Evolutionary conservation across 768 basidiomycete species (phyloP).

Genomic region (Guyanaporus albipodus): DNA sequence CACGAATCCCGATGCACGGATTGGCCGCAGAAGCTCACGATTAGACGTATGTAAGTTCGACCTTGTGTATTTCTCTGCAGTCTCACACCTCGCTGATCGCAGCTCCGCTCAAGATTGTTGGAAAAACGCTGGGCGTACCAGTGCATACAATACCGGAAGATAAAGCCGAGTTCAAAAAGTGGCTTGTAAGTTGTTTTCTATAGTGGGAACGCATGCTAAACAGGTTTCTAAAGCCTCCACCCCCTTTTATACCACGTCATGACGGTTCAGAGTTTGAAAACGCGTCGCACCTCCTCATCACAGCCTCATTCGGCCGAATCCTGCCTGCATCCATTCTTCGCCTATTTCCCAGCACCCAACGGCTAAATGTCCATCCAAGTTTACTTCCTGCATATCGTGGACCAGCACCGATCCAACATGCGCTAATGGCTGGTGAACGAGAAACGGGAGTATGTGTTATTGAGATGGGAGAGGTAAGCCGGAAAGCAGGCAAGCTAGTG

Average conservation of each 20-base stretch:
- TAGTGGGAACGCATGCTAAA: neutral
- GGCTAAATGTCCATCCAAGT: conserved; percentile 89
- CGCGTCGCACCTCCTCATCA: conserved; percentile 60
- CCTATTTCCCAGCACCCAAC: conserved; percentile 52
- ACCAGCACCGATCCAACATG: conserved; percentile 85
- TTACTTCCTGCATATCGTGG: conserved; percentile 85
- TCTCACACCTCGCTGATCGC: conserved; percentile 1
- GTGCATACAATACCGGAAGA: conserved; percentile 59
- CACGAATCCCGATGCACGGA: conserved; percentile 64
- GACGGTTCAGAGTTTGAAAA: conserved; percentile 20
- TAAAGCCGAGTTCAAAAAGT: conserved; percentile 57
- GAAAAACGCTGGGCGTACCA: conserved; percentile 48
- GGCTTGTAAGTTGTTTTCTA: conserved; percentile 46
- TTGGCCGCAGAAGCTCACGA: conserved; percentile 57
- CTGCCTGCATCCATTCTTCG: conserved; percentile 59
- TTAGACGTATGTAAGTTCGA: conserved; percentile 48
- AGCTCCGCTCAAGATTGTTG: conserved; percentile 73
- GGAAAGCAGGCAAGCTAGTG: conserved; percentile 53
- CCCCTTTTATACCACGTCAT: conserved; percentile 27
- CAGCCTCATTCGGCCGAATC: conserved; percentile 90
- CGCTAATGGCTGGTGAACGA: conserved; percentile 61
- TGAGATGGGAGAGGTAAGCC: conserved; percentile 57
- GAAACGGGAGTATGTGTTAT: conserved; percentile 81
- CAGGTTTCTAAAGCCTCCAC: conserved; percentile 38
- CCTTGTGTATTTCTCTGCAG: neutral